Base-by-base conservation (phyloP, 805 yeast species). In the Ogataea angusta region DNA sequence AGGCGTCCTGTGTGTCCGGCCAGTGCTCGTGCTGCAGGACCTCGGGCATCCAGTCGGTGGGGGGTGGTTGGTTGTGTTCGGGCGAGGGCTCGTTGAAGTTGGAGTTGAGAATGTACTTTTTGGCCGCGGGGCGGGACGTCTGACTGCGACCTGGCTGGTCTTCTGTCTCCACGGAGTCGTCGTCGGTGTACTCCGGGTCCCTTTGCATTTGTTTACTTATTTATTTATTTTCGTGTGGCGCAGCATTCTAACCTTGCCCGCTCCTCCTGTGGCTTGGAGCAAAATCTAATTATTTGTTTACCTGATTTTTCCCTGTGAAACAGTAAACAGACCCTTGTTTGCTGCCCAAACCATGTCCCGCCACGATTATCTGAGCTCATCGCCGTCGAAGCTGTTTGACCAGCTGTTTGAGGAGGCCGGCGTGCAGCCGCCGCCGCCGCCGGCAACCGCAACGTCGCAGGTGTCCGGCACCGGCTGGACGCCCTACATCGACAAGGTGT, bases 361-460 rank as follows among this genome's bases (percentile, higher is more conserved):
- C 38, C 50, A 50, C 40, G 48, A 34, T 34, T 47, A 40, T 29
- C 46, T 53, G 24, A 53, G 59, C 34, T 57, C 62, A n/a, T 55
- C 60, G 33, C 62, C 62, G 8, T 47, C 59, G 4, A 55, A 54
- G 45, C 51, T 54, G 53, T 52, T 55, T 36, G 62, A 57, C 34
- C 55, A 51, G 26, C 44, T 52, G 34, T 37, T 54, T 14, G 56
- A 48, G 15, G 55, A 51, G 10, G 38, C 46, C 13, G 36, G 39
- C 9, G 34, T 32, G 2, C 45, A 30, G 34, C 25, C 12, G 18
- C 34, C 30, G 24, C 43, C 40, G 29, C 36, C 25, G 28, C 40
- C 40, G 18, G 40, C 34, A 16, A 43, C 40, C 18, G 39, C 37
- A 14, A 38, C 43, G 28, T 38, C 38, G 18, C 41, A 38, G 33